Evolutionary conservation across 2,329 filamentous ascomycete genomes (phyloP), one percentile per base, ranked within the genome.

Genomic region (Ceratocystis cacaofunesta): DNA sequence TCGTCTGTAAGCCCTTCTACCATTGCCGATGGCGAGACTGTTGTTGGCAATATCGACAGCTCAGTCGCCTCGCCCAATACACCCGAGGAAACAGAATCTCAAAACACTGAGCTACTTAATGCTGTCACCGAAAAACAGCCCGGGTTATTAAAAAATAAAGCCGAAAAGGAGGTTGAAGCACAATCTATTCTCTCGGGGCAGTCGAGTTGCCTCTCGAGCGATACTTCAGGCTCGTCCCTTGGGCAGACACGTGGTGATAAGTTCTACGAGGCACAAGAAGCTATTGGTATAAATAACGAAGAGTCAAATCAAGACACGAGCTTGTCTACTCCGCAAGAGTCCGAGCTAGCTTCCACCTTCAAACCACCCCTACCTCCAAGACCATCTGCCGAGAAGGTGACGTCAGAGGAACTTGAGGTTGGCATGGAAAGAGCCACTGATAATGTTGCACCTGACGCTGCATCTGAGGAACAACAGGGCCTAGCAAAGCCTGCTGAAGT

Each of bases 121-220:
- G 17, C 17, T 3, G 30, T n/a, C 1, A 36, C 7, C 2, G 28
- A 36, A n/a, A 36, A 32, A 36, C 30, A 22, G 32, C 63, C 60
- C 57, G 65, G 63, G 32, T 67, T 25, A 61, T 68, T 52, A 7
- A 63, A 57, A 43, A 22, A 57, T 25, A 28, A 19, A 36, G 12
- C 32, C 15, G 36, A 43, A 12, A 58, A 57, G 25, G 62, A 62
- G 12, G 17, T 41, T 7, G 57, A 64, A 10, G 55, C 19, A 1
- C 50, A 50, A 15, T 66, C 65, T 46, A 62, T 67, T 17, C 44
- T 61, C 17, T 67, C 62, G 3, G 64, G 57, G 19, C 50, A 64
- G 22, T 67, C 65, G 17, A 67, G 65, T 22, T 63, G 65, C 8
- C 50, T 65, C n/a, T 67, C 65, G 15, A 48, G 46, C 8, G 65